Conservation (phyloP, 2,329 filamentous ascomycete species). For the Fusarium solani-melongenae region DNA sequence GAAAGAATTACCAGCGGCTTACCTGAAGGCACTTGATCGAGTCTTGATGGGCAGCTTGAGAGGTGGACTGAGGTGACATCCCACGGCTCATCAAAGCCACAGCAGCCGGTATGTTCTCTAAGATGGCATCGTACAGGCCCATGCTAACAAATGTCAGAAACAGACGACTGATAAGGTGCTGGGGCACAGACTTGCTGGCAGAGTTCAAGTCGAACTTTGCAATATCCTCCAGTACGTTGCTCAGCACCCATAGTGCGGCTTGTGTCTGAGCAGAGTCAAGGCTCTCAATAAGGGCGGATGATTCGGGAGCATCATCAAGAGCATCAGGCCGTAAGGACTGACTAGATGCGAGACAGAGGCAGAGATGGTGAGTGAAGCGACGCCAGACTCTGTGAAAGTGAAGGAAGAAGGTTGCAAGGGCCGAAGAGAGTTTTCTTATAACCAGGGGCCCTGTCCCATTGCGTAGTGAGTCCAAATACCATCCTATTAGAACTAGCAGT, state of each 20-base stretch:
- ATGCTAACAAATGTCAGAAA: slow-evolving; percentile 45
- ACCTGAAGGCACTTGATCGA: slow-evolving; percentile 71
- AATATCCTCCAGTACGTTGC: slow-evolving; percentile 51
- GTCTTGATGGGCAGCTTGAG: slow-evolving; percentile 59
- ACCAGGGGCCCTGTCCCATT: slow-evolving; percentile 69
- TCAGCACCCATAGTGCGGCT: slow-evolving; percentile 72
- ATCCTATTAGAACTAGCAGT: slow-evolving; percentile 69
- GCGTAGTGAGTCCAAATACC: slow-evolving; percentile 67
- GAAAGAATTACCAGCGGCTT: slow-evolving; percentile 33
- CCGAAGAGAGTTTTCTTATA: slow-evolving; percentile 80
- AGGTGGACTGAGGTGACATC: slow-evolving; percentile 46
- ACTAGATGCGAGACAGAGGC: slow-evolving; percentile 61
- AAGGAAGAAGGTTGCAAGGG: slow-evolving; percentile 79
- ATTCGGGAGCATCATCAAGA: slow-evolving; percentile 50
- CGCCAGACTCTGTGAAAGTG: slow-evolving; percentile 76
- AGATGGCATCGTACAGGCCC: slow-evolving; percentile 53
- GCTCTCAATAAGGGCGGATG: slow-evolving; percentile 59
- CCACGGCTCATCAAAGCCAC: slow-evolving; percentile 53
- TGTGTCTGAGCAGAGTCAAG: slow-evolving; percentile 61
- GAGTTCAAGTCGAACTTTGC: slow-evolving; percentile 72
- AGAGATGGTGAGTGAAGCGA: slow-evolving; percentile 71
- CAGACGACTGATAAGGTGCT: slow-evolving; percentile 18
- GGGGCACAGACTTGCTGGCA: slow-evolving; percentile 61
- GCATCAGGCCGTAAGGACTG: slow-evolving; percentile 36
- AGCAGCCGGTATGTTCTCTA: slow-evolving; percentile 55